These are phyloP conservation scores for Yamadazyma spencermartinsiae DNA, from an alignment of 1,139 yeast genomes.

Conservation along the genomic window DNA sequence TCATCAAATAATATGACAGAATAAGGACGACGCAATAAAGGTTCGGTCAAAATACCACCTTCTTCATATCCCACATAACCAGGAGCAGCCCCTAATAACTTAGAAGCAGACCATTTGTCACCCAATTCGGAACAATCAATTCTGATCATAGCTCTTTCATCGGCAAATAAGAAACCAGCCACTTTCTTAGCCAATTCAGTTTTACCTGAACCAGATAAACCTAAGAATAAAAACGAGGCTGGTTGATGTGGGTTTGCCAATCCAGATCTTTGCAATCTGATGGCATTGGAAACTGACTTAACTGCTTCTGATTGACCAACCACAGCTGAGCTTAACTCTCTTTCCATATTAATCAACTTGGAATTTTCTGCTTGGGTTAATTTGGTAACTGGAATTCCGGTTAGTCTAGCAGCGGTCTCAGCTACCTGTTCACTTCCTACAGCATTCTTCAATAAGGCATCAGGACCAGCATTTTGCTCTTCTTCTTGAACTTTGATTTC, in stretches of 20 bases:
- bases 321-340: conserved; percentile 74
- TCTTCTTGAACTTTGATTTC: conserved; percentile 79
- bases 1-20: conserved; percentile 94
- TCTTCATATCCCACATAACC: conserved; percentile 98
- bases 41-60: conserved; percentile 95
- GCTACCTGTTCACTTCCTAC: conserved; percentile 94
- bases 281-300: conserved; percentile 92
- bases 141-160: conserved; percentile 94
- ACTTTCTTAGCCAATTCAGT: conserved; percentile 96
- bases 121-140: conserved; percentile 96
- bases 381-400: conserved; percentile 98
- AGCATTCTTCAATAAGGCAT: conserved; percentile 76
- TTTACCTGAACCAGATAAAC: conserved; percentile 97
- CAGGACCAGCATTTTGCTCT: conserved; percentile 55
- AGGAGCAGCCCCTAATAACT: conserved; percentile 95
- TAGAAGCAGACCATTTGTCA: conserved; percentile 94
- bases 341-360: conserved; percentile 93
- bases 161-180: conserved; percentile 94
- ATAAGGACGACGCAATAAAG: conserved; percentile 87
- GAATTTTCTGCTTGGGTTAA: conserved; percentile 93
- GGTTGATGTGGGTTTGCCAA: conserved; percentile 95
- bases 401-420: conserved; percentile 94
- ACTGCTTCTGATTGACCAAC: conserved; percentile 98
- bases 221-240: conserved; percentile 91
- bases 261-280: conserved; percentile 93